phyloP scores from a whole-genome alignment of 306 rosid genomes.

The Lathyrus aphaca region DNA sequence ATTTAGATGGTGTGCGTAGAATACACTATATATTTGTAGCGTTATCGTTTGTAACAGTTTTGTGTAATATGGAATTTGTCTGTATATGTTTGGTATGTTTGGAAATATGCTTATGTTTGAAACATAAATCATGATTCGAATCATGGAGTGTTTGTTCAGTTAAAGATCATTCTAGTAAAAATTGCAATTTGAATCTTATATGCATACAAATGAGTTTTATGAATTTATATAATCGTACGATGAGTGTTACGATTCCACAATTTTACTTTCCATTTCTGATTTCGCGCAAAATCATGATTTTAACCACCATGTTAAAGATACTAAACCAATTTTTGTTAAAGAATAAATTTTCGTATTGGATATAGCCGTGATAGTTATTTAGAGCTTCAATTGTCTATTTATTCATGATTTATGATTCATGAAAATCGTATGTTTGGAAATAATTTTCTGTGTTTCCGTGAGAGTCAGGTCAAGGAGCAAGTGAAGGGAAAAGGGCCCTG shows the following conservation, averaged over 20 bases:
- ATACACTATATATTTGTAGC: background rate
- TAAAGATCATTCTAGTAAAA: background rate
- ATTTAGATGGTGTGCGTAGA: background rate
- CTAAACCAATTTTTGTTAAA: background rate
- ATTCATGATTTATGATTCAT: slow-evolving; percentile 21
- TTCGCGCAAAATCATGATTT: background rate
- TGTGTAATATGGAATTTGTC: background rate
- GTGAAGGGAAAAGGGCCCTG: slow-evolving; percentile 84
- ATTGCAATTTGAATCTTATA: background rate
- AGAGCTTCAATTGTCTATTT: slow-evolving; percentile 25
- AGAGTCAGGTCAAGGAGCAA: slow-evolving; percentile 75
- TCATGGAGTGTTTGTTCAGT: too few species aligned
- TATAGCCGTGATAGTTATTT: slow-evolving; percentile 14
- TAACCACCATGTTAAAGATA: background rate
- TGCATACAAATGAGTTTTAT: too few species aligned
- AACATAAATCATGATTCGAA: background rate
- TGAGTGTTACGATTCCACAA: too few species aligned
- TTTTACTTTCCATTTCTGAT: too few species aligned
- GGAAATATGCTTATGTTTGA: background rate
- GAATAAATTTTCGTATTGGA: too few species aligned
- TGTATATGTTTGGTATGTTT: background rate
- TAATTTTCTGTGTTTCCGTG: slow-evolving; percentile 32
- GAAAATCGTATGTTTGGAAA: slow-evolving; percentile 15
- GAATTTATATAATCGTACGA: too few species aligned
- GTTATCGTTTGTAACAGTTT: background rate